phyloP scores from a whole-genome alignment of 2,329 filamentous ascomycete genomes.

The Alternaria triticina region DNA sequence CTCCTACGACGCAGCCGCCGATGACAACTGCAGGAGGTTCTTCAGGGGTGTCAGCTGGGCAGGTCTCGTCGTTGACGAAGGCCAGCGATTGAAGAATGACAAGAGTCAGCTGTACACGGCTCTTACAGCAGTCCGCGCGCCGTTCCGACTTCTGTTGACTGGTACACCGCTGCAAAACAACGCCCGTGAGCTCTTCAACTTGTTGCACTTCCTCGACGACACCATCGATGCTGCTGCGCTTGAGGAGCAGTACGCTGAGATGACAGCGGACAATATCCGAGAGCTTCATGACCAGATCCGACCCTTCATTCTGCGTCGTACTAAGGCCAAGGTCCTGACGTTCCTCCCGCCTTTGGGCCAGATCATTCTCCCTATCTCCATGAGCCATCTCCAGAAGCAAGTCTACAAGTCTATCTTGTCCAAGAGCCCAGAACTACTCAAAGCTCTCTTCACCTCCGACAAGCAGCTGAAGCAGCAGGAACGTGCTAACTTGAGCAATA shows the following conservation, averaged over 20 bases:
- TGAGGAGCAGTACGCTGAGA: constrained; percentile 76
- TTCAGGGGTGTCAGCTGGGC: constrained; percentile 81
- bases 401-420: constrained; percentile 92
- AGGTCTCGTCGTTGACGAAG: constrained; percentile 91
- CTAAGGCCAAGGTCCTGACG: constrained; percentile 87
- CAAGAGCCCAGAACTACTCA: constrained; percentile 88
- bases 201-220: constrained; percentile 91
- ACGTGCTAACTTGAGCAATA: constrained; percentile 85
- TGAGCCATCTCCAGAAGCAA: constrained; percentile 92
- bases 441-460: constrained; percentile 77
- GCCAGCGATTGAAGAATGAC: constrained; percentile 94
- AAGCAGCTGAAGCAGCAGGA: constrained; percentile 69
- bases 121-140: constrained; percentile 74
- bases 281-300: constrained; percentile 84
- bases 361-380: constrained; percentile 93
- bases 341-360: constrained; percentile 93
- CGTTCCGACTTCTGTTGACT: constrained; percentile 85
- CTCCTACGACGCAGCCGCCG: constrained; percentile 88
- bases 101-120: constrained; percentile 80
- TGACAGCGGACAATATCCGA: constrained; percentile 81
- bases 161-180: constrained; percentile 95
- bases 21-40: constrained; percentile 69
- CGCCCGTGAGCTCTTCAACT: constrained; percentile 89
- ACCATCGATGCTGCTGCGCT: constrained; percentile 72
- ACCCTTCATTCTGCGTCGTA: constrained; percentile 74